A percentile compares a stretch with the other conserved stretches of the same genome.
Evolutionary conservation across 768 basidiomycete genomes (phyloP).

Genomic region (Boletus speciosus): DNA sequence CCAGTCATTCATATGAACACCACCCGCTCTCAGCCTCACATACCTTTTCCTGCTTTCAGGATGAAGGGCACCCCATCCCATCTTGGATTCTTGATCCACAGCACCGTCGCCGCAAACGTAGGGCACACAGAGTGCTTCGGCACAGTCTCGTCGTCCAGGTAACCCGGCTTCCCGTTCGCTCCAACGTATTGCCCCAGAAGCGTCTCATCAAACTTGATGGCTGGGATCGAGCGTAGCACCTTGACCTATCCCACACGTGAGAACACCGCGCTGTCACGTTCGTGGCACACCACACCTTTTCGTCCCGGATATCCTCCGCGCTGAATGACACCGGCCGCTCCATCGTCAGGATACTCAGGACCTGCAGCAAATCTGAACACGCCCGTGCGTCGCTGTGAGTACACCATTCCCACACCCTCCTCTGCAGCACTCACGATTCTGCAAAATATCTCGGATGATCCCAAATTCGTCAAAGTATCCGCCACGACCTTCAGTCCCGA

Average conservation of each 20-base stretch:
- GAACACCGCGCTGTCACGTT: slow-evolving; percentile 2
- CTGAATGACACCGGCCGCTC: slow-evolving; percentile 97
- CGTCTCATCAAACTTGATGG: slow-evolving; percentile 71
- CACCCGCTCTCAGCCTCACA: slow-evolving; percentile 20
- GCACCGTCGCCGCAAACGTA: slow-evolving; percentile 86
- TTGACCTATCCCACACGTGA: slow-evolving; percentile 66
- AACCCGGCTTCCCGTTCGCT: slow-evolving; percentile 94
- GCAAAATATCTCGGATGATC: slow-evolving; percentile 95
- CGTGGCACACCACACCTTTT: slow-evolving; percentile 64
- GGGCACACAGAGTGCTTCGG: slow-evolving; percentile 91
- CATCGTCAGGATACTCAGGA: slow-evolving; percentile 93
- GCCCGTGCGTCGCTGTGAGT: slow-evolving; percentile 16
- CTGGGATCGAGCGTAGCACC: slow-evolving; percentile 86
- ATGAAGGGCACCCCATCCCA: slow-evolving; percentile 99
- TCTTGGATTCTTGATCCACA: slow-evolving; percentile 91
- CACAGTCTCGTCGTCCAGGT: slow-evolving; percentile 94
- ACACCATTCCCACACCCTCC: slow-evolving; percentile 5
- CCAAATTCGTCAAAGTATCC: slow-evolving; percentile 99
- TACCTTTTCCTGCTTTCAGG: slow-evolving; percentile 96
- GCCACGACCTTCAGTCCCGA: slow-evolving; percentile 99
- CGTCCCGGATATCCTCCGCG: slow-evolving; percentile 96
- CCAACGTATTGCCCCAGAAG: slow-evolving; percentile 93
- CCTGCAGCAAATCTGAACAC: slow-evolving; percentile 82
- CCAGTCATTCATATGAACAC: slow-evolving; percentile 10
- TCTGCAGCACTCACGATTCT: slow-evolving; percentile 77